A percentile compares a stretch with the other conserved stretches of the same genome.
These are phyloP conservation scores for Lentinula sp. DNA, from an alignment of 768 basidiomycete genomes.

Conservation along the genomic window DNA sequence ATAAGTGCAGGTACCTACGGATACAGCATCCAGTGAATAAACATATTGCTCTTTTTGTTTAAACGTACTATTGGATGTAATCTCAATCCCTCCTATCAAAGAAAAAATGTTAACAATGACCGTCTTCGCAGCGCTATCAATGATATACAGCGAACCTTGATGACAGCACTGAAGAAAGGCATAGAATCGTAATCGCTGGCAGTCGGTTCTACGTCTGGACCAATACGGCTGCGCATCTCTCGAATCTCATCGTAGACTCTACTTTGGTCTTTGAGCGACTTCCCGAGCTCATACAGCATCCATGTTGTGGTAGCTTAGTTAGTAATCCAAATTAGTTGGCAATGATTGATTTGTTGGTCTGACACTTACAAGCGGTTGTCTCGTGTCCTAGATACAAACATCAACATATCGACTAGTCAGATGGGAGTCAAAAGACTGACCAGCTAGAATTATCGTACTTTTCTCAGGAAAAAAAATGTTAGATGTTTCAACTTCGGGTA, in stretches of 20 bases:
- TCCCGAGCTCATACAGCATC: constrained; percentile 57
- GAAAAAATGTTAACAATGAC: neutral
- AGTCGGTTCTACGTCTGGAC: constrained; percentile 11
- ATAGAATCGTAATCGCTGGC: constrained; percentile 25
- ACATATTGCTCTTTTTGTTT: neutral
- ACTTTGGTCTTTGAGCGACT: constrained; percentile 50
- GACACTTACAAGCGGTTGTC: constrained; percentile 29
- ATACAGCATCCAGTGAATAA: neutral
- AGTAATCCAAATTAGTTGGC: too few relatives aligned
- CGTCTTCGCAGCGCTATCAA: neutral
- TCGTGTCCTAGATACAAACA: constrained; percentile 30
- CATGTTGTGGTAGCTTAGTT: constrained; percentile 43
- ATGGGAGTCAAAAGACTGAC: constrained; percentile 8
- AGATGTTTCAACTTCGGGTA: neutral
- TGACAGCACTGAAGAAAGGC: constrained; percentile 19
- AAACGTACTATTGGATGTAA: constrained; percentile 21
- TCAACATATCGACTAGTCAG: neutral
- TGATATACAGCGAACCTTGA: constrained; percentile 13
- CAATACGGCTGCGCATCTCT: constrained; percentile 11
- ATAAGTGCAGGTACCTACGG: neutral
- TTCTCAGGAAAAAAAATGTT: neutral
- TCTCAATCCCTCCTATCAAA: constrained; percentile 22
- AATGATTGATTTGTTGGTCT: too few relatives aligned
- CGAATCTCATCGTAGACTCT: constrained; percentile 56
- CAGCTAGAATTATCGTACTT: constrained; percentile 41